Base-by-base conservation (phyloP, 2,329 filamentous ascomycete species). In the Trichoderma citrinoviride region DNA sequence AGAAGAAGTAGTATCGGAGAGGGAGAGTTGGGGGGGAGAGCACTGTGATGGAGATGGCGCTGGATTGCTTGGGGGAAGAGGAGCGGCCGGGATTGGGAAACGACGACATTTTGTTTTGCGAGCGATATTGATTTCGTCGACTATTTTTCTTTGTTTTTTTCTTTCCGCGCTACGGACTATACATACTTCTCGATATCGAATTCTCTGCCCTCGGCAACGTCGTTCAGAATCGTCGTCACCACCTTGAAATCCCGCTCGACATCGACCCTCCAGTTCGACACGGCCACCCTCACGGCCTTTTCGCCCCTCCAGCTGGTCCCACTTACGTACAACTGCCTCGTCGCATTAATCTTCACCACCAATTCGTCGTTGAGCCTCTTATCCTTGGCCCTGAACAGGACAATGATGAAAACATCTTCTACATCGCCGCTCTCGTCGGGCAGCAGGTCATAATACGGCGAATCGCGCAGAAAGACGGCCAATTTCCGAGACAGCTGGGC, bases 191-290 rank as follows among this genome's bases (percentile, higher is more conserved):
- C 56, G 2, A 74, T 70, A 15, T 74, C 70, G 65, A 76, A 75
- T 41, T 70, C 64, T 10, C 68, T 68, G 1, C 71, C 73, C 53
- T 75, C 70, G 5, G 78, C 80, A 58, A 88, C 81, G 60, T 76
- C 72, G 25, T 80, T 78, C 70, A 96, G 75, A 3, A 93, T 87
- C 5, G 81, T 78, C 67, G 79, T 83, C 17, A 96, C 84, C n/a
- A 92, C 74, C 21, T 77, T 78, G 66, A 89, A 78, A 73, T 96
- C 93, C 66, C 83, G 82, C 54, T 87, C 81, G 0, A 88, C 82
- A 71, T 93, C 83, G 2, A 91, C 89, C 75, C 85, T 86, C 92
- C 93, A 97, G 72, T 91, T 97, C 44, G 90, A 90, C 47, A 97
- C 87, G 0, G 94, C 93, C 70, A 97, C 86, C n/a, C 94, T 83